These are phyloP conservation scores for Ostreobium quekettii DNA, from an alignment of 139 green algal genomes.

Conservation along the genomic window DNA sequence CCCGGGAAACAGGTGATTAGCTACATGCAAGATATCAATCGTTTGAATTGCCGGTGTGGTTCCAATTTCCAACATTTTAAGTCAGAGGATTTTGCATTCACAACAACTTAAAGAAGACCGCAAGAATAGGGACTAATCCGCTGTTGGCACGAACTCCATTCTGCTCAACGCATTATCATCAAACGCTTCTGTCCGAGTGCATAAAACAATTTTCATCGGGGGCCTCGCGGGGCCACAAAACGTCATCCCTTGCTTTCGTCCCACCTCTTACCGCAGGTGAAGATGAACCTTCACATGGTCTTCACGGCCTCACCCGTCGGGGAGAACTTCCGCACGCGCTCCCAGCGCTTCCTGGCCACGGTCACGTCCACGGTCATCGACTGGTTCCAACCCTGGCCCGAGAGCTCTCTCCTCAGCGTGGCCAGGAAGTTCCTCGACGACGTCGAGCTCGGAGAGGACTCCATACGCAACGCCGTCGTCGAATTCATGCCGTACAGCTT, in stretches of 20 bases:
- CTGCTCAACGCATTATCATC: too few species aligned
- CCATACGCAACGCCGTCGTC: conserved; percentile 53
- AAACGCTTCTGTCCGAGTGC: not conserved
- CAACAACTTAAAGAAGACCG: too few species aligned
- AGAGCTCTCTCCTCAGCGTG: conserved; percentile 67
- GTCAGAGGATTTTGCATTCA: too few species aligned
- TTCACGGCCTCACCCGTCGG: conserved; percentile 81
- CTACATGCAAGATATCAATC: too few species aligned
- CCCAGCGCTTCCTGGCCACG: conserved; percentile 70
- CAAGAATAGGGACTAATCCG: too few species aligned
- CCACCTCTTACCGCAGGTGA: conserved; percentile 26
- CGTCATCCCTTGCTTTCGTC: not conserved
- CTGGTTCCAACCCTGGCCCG: conserved; percentile 82
- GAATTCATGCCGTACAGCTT: conserved; percentile 87
- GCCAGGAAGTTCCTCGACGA: conserved; percentile 79
- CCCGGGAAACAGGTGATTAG: too few species aligned
- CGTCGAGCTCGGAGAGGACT: conserved; percentile 49
- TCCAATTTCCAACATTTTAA: too few species aligned
- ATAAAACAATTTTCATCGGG: not conserved
- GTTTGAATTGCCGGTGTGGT: too few species aligned
- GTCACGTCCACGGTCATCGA: conserved; percentile 83
- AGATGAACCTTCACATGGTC: conserved; percentile 74
- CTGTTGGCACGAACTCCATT: too few species aligned
- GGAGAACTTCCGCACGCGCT: conserved; percentile 74
- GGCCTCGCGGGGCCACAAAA: conserved; percentile 11